Evolutionary conservation across 352 stramenopile species (phyloP).

Genomic region (Phytophthora fragariae): DNA sequence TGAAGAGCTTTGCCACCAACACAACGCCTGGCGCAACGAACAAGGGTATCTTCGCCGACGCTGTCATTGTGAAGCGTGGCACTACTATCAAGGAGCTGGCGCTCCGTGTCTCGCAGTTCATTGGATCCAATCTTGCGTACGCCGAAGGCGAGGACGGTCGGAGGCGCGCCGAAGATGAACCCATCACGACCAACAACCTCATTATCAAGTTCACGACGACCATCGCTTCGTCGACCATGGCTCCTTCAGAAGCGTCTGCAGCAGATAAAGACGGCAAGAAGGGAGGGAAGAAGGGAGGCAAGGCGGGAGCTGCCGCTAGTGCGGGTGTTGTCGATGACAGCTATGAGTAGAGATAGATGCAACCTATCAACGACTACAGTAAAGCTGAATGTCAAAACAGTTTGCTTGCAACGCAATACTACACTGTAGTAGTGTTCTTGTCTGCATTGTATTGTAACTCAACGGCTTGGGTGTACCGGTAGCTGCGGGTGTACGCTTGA

Average conservation of each 20-base stretch:
- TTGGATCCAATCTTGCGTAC: slow-evolving; percentile 82
- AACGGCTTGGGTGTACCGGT: too few species aligned
- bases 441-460: too few species aligned
- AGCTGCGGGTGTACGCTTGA: too few species aligned
- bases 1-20: slow-evolving; percentile 86
- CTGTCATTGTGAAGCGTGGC: slow-evolving; percentile 75
- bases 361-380: background rate
- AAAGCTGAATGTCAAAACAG: slow-evolving; percentile 15
- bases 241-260: slow-evolving; percentile 4
- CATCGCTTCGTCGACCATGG: slow-evolving; percentile 43
- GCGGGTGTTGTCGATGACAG: slow-evolving; percentile 19
- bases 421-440: too few species aligned
- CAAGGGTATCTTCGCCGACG: slow-evolving; percentile 83
- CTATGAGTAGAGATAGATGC: background rate
- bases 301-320: slow-evolving; percentile 23
- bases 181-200: slow-evolving; percentile 62
- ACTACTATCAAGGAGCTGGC: slow-evolving; percentile 86
- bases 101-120: slow-evolving; percentile 68
- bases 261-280: slow-evolving; percentile 55
- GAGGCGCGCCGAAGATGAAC: slow-evolving; percentile 76
- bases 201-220: slow-evolving; percentile 86
- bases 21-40: slow-evolving; percentile 41
- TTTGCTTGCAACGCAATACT: background rate
- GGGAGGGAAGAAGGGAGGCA: slow-evolving; percentile 31
- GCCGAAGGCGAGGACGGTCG: slow-evolving; percentile 84